phyloP scores from a whole-genome alignment of 148 eudicot genomes.

The Silene conica region DNA sequence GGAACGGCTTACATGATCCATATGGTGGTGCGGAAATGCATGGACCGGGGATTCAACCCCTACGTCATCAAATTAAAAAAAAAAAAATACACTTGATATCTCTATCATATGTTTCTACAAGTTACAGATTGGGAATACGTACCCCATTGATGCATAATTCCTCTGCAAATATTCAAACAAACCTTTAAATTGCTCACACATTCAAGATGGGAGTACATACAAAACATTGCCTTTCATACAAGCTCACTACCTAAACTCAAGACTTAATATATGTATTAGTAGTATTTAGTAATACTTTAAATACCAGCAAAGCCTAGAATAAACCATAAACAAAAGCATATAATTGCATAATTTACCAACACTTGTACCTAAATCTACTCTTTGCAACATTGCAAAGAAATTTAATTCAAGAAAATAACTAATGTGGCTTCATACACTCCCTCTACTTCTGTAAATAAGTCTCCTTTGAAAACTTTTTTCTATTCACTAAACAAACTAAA shows the following conservation, averaged over 20 bases:
- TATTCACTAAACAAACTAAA: not conserved
- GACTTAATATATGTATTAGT: slow-evolving; percentile 14
- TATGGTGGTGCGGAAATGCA: too few relatives aligned
- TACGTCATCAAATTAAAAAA: too few relatives aligned
- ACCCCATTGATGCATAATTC: too few relatives aligned
- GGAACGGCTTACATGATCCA: too few relatives aligned
- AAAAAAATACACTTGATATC: too few relatives aligned
- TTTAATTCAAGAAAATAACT: not conserved
- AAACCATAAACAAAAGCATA: slow-evolving; percentile 18
- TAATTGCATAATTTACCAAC: slow-evolving; percentile 24
- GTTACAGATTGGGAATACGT: too few relatives aligned
- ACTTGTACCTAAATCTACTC: slow-evolving; percentile 32
- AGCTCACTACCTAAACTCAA: slow-evolving; percentile 29
- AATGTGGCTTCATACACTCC: slow-evolving; percentile 1
- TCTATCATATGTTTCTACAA: too few relatives aligned
- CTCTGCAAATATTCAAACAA: not conserved
- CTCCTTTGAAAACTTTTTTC: slow-evolving; percentile 17
- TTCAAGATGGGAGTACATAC: slow-evolving; percentile 1
- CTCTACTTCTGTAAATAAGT: not conserved
- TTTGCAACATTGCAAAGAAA: slow-evolving; percentile 2
- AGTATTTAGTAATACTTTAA: slow-evolving; percentile 6
- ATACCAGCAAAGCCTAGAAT: slow-evolving; percentile 30
- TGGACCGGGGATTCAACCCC: too few relatives aligned
- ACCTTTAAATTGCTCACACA: slow-evolving; percentile 4
- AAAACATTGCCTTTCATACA: slow-evolving; percentile 33